Percentiles rank a stretch among this genome's conserved stretches.
Evolutionary conservation across 768 basidiomycete species (phyloP).

Genomic region (Termitomyces sp.): DNA sequence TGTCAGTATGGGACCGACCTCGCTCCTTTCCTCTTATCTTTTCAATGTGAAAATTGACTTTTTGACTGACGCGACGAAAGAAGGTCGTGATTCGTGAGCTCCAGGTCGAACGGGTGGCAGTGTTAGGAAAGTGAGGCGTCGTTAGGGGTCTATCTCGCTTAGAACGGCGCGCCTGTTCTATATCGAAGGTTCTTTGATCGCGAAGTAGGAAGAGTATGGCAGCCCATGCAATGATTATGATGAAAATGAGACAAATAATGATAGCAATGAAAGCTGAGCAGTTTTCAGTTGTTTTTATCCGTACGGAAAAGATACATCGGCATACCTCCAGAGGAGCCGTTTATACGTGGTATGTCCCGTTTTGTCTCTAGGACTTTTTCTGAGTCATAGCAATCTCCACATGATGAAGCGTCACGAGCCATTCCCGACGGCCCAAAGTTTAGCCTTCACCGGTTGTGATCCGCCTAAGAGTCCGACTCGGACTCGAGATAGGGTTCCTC

Average conservation of each 20-base stretch:
- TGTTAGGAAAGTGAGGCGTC: neutral
- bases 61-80: neutral
- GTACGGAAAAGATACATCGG: neutral
- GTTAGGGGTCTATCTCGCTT: slow-evolving; percentile 10
- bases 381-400: neutral
- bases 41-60: slow-evolving; percentile 4
- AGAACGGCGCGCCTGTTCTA: slow-evolving; percentile 27
- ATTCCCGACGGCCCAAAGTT: neutral
- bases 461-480: neutral
- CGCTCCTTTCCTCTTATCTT: slow-evolving; percentile 20
- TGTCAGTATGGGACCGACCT: slow-evolving; percentile 56
- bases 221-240: slow-evolving; percentile 47
- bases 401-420: neutral
- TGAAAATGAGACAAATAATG: slow-evolving; percentile 45
- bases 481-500: neutral
- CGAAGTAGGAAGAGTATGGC: slow-evolving; percentile 55
- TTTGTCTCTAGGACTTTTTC: neutral
- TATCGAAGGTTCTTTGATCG: slow-evolving; percentile 36
- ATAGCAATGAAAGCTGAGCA: slow-evolving; percentile 53
- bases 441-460: neutral
- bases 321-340: neutral
- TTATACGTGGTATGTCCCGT: neutral
- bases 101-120: slow-evolving; percentile 4
- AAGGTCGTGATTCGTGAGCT: neutral
- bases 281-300: neutral